Evolutionary conservation across 2,329 filamentous ascomycete species (phyloP).

Genomic region (Coniochaeta pulveracea): DNA sequence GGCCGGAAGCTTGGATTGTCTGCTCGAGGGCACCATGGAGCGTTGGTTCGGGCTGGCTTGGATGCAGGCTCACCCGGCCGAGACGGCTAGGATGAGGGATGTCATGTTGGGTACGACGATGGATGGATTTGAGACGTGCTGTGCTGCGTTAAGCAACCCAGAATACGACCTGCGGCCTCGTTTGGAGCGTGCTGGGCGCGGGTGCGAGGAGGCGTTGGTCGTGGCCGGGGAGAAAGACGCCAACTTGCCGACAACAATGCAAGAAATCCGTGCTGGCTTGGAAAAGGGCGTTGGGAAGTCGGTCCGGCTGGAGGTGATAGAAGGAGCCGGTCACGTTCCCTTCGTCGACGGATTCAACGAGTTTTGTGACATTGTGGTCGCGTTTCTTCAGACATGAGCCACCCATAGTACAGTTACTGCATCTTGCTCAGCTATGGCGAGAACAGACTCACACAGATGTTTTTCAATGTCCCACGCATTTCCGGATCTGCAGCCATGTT

Average conservation of each 20-base stretch:
- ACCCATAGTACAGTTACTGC: not conserved
- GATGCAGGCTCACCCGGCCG: slow-evolving; percentile 21
- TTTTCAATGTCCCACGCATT: not conserved
- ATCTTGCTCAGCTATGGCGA: not conserved
- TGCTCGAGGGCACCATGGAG: slow-evolving; percentile 21
- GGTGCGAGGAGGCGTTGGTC: slow-evolving; percentile 22
- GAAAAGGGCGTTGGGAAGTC: slow-evolving; percentile 18
- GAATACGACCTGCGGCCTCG: slow-evolving; percentile 27
- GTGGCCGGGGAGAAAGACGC: slow-evolving; percentile 30
- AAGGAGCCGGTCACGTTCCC: slow-evolving; percentile 24
- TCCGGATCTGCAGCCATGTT: not conserved
- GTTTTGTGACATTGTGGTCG: slow-evolving; percentile 16
- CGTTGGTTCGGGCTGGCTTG: slow-evolving; percentile 29
- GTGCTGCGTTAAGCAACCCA: slow-evolving; percentile 22
- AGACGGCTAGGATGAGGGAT: slow-evolving; percentile 21
- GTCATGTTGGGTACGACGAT: slow-evolving; percentile 25
- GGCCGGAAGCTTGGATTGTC: slow-evolving; percentile 18
- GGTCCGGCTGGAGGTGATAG: slow-evolving; percentile 22
- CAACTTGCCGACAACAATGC: slow-evolving; percentile 26
- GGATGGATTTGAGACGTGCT: slow-evolving; percentile 29
- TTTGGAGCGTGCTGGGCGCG: slow-evolving; percentile 15
- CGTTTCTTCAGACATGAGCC: slow-evolving; percentile 11
- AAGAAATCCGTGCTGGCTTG: slow-evolving; percentile 22
- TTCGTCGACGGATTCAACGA: slow-evolving; percentile 25
- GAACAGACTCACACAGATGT: not conserved